A percentile compares a stretch with the other conserved stretches of the same genome.
Conservation (phyloP, 768 basidiomycete species). For the Leucosporidium yakuticum region DNA sequence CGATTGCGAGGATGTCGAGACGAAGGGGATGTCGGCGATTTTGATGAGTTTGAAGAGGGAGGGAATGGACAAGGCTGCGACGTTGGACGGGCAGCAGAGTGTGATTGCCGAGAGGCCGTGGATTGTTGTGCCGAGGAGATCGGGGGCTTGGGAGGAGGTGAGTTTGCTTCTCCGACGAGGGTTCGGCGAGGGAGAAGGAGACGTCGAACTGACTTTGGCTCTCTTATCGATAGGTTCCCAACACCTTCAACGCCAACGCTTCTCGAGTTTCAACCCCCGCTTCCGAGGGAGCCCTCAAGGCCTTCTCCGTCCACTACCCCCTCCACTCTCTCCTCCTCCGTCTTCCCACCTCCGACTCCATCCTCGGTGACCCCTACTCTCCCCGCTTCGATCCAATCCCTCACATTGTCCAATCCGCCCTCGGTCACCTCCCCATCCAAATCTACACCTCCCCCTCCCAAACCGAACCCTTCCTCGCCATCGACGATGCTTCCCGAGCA, state of each 20-base stretch:
- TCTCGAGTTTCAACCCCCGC: conserved; percentile 15
- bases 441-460: conserved; percentile 25
- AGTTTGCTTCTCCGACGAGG: background rate
- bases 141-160: conserved; percentile 33
- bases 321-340: conserved; percentile 31
- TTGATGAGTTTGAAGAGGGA: conserved; percentile 17
- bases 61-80: background rate
- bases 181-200: background rate
- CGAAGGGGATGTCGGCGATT: conserved; percentile 25
- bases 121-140: conserved; percentile 27
- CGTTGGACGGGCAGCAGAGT: conserved; percentile 4
- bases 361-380: conserved; percentile 35
- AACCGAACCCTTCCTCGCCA: conserved; percentile 28
- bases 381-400: conserved; percentile 33
- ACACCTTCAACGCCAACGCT: conserved; percentile 22
- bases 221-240: background rate
- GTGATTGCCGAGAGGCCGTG: conserved; percentile 27
- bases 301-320: conserved; percentile 16
- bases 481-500: conserved; percentile 27
- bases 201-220: background rate
- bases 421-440: conserved; percentile 34
- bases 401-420: conserved; percentile 35
- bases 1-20: conserved; percentile 36
- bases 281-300: conserved; percentile 17
- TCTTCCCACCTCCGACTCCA: conserved; percentile 31